Evolutionary conservation across 2,329 filamentous ascomycete genomes (phyloP), one percentile per base, ranked within the genome.

Genomic region (Annulohypoxylon truncatum): DNA sequence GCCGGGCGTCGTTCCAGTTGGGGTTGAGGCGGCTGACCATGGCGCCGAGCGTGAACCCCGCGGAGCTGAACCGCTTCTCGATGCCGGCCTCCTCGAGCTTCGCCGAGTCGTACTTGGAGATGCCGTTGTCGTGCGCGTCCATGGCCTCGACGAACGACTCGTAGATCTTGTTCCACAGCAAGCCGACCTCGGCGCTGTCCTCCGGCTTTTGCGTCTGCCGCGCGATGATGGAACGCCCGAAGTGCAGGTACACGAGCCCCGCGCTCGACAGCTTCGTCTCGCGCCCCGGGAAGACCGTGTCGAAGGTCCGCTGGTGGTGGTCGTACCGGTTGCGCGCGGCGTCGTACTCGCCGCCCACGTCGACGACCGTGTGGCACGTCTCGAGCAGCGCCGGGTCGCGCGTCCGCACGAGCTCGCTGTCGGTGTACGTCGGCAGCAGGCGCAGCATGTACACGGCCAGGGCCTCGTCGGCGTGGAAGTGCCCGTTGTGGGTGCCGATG

Each of bases 401-500:
- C 50, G 94, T 97, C 73, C 96, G 94, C 53, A 97, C 84, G 44
- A 99, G 90, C 44, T 85, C 78, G 24, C 93, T 90, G 72, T 86
- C 82, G 60, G 85, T 79, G 84, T 98, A 99, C 64, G 90, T 82
- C 20, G 96, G 95, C 15, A 98, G 91, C 61, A 92, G 87, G 71
- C 94, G 93, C 73, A 99, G 92, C 85, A 99, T 93, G 84, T 97
- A 94, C 70, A 99, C 94, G 63, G 96, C 96, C 44, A 99, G 89
- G 66, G 96, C 95, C 83, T 99, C 96, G 80, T 99, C 96, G 79
- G 96, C 96, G 83, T 99, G 96, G 87, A 99, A 99, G 84, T 97
- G 94, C 73, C 96, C 96, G 82, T 91, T 97, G 87, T 99, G 96
- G 28, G 96, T 99, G 77, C 94, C 96, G 78, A 97, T 96, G 73